Conservation (phyloP, 108 stramenopile species). For the Seminavis robusta region DNA sequence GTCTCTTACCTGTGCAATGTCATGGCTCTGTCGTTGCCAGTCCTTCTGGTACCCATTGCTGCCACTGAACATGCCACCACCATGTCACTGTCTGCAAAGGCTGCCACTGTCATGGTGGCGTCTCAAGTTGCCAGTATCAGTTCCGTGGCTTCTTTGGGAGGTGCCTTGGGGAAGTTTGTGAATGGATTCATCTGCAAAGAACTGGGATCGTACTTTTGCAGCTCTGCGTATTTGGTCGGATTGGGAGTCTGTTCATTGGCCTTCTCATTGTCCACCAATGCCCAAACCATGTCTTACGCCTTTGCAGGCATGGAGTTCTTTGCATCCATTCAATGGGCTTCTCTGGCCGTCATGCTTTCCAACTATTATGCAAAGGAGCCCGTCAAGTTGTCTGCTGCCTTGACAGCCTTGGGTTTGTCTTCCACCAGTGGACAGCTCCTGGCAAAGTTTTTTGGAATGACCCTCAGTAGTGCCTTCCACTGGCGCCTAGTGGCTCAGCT, state of each 20-base stretch:
- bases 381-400: slow-evolving; percentile 11
- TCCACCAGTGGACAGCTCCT: slow-evolving; percentile 24
- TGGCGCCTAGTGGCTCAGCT: slow-evolving; percentile 23
- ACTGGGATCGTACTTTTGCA: slow-evolving; percentile 20
- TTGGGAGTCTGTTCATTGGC: neutral
- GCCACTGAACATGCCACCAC: slow-evolving; percentile 15
- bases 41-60: slow-evolving; percentile 36
- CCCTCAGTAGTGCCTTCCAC: slow-evolving; percentile 4
- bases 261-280: slow-evolving; percentile 5
- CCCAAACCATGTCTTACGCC: slow-evolving; percentile 6
- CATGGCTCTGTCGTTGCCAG: slow-evolving; percentile 22
- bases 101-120: slow-evolving; percentile 11
- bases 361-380: slow-evolving; percentile 14
- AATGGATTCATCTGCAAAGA: slow-evolving; percentile 50
- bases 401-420: slow-evolving; percentile 27
- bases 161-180: slow-evolving; percentile 39
- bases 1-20: slow-evolving; percentile 21
- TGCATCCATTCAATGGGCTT: slow-evolving; percentile 36
- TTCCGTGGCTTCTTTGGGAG: slow-evolving; percentile 24
- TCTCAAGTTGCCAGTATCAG: too few species aligned
- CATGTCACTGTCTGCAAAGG: neutral
- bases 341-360: slow-evolving; percentile 18
- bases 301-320: slow-evolving; percentile 30
- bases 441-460: slow-evolving; percentile 24
- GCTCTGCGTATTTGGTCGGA: slow-evolving; percentile 10